Percentiles rank a stretch among this genome's conserved stretches.
Evolutionary conservation across 768 basidiomycete genomes (phyloP).

Genomic region (Phaffia tasmanica): DNA sequence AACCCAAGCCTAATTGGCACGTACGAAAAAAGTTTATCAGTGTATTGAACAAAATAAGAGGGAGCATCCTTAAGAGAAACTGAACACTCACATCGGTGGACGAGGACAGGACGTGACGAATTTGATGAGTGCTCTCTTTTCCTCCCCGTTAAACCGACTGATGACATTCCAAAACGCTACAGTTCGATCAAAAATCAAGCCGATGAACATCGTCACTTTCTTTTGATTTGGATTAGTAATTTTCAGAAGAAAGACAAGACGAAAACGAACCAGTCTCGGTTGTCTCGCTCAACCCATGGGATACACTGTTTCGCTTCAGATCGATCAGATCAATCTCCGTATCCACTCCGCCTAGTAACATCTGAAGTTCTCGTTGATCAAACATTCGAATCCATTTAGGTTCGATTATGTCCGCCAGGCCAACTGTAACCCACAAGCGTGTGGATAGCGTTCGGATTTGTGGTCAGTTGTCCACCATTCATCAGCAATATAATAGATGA

Average conservation of each 20-base stretch:
- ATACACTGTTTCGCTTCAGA: slow-evolving; percentile 60
- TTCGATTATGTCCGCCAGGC: slow-evolving; percentile 83
- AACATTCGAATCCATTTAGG: slow-evolving; percentile 94
- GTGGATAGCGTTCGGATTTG: too few species aligned
- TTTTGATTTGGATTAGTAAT: slow-evolving; percentile 45
- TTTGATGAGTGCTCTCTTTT: slow-evolving; percentile 62
- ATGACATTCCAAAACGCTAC: slow-evolving; percentile 48
- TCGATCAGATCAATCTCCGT: slow-evolving; percentile 50
- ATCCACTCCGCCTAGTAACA: slow-evolving; percentile 79
- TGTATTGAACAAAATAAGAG: slow-evolving; percentile 48
- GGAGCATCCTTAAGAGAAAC: slow-evolving; percentile 61
- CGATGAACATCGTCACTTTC: background rate
- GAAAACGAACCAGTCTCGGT: slow-evolving; percentile 42
- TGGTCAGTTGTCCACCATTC: background rate
- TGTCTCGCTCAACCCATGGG: slow-evolving; percentile 67
- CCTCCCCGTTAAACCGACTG: slow-evolving; percentile 63
- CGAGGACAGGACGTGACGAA: slow-evolving; percentile 57
- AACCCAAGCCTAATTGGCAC: slow-evolving; percentile 33
- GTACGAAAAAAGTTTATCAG: background rate
- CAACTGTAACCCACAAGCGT: slow-evolving; percentile 39
- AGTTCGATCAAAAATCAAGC: background rate
- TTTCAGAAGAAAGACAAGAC: slow-evolving; percentile 30
- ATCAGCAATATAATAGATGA: background rate
- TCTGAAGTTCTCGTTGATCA: slow-evolving; percentile 89
- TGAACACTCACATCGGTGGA: slow-evolving; percentile 42